phyloP scores from a whole-genome alignment of 352 stramenopile species.

The Pythium angustatum region DNA sequence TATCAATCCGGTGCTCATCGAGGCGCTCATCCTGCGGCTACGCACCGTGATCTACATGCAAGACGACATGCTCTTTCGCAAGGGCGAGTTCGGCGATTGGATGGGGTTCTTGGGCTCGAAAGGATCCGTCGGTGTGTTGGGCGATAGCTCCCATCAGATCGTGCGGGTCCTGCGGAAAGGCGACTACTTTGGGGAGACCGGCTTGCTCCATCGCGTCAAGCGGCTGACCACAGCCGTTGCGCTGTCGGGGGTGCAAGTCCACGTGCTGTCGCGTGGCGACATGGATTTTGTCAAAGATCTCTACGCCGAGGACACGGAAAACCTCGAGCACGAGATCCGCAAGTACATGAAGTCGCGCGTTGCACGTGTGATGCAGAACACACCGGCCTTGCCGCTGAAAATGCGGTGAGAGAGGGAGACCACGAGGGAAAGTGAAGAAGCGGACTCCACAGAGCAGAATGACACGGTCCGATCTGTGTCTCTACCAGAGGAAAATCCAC shows the following conservation, averaged over 20 bases:
- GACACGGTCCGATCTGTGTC: no score
- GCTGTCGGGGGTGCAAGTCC: conserved; percentile 72
- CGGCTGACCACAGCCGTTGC: conserved; percentile 65
- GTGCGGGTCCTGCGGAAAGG: conserved; percentile 70
- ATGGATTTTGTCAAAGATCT: conserved; percentile 67
- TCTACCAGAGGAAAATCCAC: no score
- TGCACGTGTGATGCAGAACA: neutral
- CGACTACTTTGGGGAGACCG: conserved; percentile 74
- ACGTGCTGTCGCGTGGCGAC: conserved; percentile 60
- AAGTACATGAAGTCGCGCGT: conserved; percentile 63
- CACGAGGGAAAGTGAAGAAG: no score
- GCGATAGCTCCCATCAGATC: conserved; percentile 51
- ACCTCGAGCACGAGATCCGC: conserved; percentile 70
- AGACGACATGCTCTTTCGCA: conserved; percentile 75
- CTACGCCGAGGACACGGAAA: conserved; percentile 59
- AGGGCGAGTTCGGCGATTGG: conserved; percentile 79
- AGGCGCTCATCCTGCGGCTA: conserved; percentile 72
- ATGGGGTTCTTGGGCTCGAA: conserved; percentile 83
- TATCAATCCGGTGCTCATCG: conserved; percentile 68
- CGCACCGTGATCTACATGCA: conserved; percentile 81
- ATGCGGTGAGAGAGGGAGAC: no score
- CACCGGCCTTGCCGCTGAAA: neutral
- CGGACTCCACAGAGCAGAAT: no score
- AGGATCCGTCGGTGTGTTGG: conserved; percentile 58
- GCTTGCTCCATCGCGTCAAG: conserved; percentile 59